Conservation (phyloP, 441 rosid genomes). For the Codiaeum variegatum region DNA sequence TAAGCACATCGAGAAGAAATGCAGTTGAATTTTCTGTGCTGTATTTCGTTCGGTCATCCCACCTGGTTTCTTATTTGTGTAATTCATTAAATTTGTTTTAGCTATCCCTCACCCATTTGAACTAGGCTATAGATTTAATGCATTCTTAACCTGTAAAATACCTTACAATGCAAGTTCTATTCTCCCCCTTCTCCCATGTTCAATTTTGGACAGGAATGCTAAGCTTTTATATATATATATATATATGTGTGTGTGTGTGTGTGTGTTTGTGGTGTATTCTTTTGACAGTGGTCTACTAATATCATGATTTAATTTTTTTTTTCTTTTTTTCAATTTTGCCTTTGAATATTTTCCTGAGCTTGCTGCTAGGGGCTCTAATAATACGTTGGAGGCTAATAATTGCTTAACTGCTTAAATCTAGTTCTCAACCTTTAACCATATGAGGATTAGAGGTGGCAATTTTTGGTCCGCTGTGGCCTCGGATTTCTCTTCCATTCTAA, state of each 20-base stretch:
- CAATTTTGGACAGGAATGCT: constrained; percentile 12
- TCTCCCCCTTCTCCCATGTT: neutral
- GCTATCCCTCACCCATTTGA: constrained; percentile 18
- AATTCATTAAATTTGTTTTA: constrained; percentile 45
- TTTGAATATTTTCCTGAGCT: neutral
- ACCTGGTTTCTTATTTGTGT: constrained; percentile 36
- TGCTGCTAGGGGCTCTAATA: too few relatives aligned
- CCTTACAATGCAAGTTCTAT: constrained; percentile 3
- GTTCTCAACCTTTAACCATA: neutral
- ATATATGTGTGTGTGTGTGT: too few relatives aligned
- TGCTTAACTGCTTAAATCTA: neutral
- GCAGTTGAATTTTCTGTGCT: constrained; percentile 27
- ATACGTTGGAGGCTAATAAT: too few relatives aligned
- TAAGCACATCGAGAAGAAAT: constrained; percentile 19
- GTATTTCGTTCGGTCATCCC: constrained; percentile 27
- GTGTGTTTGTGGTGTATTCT: constrained; percentile 10
- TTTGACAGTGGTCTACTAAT: neutral
- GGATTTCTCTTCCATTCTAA: too few relatives aligned
- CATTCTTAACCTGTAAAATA: constrained; percentile 32
- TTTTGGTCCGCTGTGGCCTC: too few relatives aligned
- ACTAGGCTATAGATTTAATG: constrained; percentile 26
- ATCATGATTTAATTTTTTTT: neutral
- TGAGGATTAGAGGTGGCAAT: too few relatives aligned
- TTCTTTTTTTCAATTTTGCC: neutral
- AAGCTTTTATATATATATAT: constrained; percentile 12